Percentiles rank a stretch among this genome's conserved stretches.
Evolutionary conservation across 805 yeast species (phyloP).

Genomic region (Saccharomycopsis sp.): DNA sequence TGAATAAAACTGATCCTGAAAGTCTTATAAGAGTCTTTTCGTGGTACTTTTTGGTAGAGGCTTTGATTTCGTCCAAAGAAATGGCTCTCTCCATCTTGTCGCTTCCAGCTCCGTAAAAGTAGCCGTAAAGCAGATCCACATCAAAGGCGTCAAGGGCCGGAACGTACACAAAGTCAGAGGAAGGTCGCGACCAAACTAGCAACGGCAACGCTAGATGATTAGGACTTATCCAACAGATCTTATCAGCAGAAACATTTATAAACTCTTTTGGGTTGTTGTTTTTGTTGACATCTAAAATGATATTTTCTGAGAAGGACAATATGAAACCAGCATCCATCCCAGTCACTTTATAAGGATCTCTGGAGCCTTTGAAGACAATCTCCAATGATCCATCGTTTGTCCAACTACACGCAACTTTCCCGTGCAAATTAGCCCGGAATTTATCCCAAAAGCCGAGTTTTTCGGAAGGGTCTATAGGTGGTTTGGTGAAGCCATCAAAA

Average conservation of each 20-base stretch:
- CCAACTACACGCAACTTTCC: slow-evolving; percentile 50
- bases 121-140: background rate
- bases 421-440: slow-evolving; percentile 68
- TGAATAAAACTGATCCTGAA: slow-evolving; percentile 54
- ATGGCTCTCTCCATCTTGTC: slow-evolving; percentile 23
- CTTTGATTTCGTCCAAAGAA: slow-evolving; percentile 18
- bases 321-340: slow-evolving; percentile 71
- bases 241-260: slow-evolving; percentile 53
- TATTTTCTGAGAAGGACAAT: slow-evolving; percentile 60
- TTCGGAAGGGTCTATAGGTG: slow-evolving; percentile 80
- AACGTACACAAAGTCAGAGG: slow-evolving; percentile 38
- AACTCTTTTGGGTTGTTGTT: slow-evolving; percentile 63
- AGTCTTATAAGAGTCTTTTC: slow-evolving; percentile 53
- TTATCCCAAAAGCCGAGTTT: slow-evolving; percentile 94
- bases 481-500: slow-evolving; percentile 80
- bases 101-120: background rate
- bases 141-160: slow-evolving; percentile 29
- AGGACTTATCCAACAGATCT: slow-evolving; percentile 67
- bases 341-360: slow-evolving; percentile 69
- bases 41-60: slow-evolving; percentile 27
- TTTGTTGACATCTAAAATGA: slow-evolving; percentile 54
- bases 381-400: slow-evolving; percentile 44
- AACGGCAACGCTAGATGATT: slow-evolving; percentile 53
- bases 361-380: slow-evolving; percentile 63
- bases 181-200: slow-evolving; percentile 53